A percentile compares a stretch with the other conserved stretches of the same genome.
Conservation (phyloP, 176 grass and related monocot species). For the Dactylis glomerata region DNA sequence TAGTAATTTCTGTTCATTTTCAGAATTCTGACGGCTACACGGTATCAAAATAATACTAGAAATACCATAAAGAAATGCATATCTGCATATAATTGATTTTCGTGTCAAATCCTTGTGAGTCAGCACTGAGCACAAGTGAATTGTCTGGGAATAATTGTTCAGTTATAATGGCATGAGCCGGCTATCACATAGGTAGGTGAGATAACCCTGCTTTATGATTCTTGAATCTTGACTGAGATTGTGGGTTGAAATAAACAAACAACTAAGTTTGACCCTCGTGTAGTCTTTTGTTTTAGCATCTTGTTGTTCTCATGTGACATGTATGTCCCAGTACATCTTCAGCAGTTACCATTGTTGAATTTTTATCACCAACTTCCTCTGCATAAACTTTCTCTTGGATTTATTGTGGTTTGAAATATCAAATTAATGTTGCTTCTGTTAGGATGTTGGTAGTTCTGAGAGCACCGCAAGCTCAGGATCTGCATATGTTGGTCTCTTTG, state of each 20-base stretch:
- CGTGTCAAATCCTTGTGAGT: background rate
- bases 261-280: constrained; percentile 12
- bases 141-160: background rate
- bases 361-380: background rate
- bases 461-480: constrained; percentile 19
- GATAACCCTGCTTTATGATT: background rate
- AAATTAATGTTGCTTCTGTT: constrained; percentile 23
- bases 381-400: background rate
- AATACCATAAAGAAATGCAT: background rate
- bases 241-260: background rate
- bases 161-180: background rate
- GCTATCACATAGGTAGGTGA: background rate
- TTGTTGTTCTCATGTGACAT: background rate
- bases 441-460: constrained; percentile 44
- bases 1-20: background rate
- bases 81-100: constrained; percentile 1
- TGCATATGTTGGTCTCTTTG: constrained; percentile 69
- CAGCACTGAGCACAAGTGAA: background rate
- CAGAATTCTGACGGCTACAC: background rate
- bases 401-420: background rate
- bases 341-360: background rate
- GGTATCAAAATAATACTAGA: background rate
- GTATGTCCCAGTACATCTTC: background rate
- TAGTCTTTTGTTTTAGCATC: background rate
- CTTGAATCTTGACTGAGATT: background rate